phyloP scores from a whole-genome alignment of 1,139 yeast species.

The Starmera stellimalicola region DNA sequence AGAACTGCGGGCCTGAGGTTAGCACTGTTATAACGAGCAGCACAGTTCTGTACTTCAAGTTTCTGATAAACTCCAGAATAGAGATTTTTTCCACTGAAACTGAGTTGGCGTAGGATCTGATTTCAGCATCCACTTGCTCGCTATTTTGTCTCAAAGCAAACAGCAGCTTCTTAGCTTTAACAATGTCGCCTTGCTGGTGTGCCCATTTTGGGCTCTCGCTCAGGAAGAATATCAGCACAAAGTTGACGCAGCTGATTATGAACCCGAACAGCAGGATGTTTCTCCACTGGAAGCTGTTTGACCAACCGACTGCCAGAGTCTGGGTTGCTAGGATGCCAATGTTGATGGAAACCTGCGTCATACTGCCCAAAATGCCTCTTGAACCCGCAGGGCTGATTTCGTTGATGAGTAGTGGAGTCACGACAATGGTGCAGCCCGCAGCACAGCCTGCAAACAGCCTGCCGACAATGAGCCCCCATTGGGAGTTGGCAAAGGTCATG shows the following conservation, averaged over 20 bases:
- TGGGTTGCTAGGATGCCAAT: conserved; percentile 79
- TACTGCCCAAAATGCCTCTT: conserved; percentile 75
- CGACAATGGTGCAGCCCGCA: conserved; percentile 82
- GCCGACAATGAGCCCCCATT: conserved; percentile 45
- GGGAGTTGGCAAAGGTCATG: conserved; percentile 43
- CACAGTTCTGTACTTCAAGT: conserved; percentile 45
- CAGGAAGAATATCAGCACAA: conserved; percentile 35
- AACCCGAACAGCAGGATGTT: conserved; percentile 52
- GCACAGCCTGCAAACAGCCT: conserved; percentile 74
- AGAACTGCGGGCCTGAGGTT: conserved; percentile 81
- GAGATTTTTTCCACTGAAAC: conserved; percentile 7
- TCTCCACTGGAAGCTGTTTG: conserved; percentile 66
- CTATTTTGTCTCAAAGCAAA: conserved; percentile 22
- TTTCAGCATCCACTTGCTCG: conserved; percentile 22
- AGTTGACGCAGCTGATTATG: conserved; percentile 40
- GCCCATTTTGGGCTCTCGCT: conserved; percentile 88
- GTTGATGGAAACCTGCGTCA: conserved; percentile 82
- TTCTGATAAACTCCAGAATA: conserved; percentile 36
- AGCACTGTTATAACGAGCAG: conserved; percentile 61
- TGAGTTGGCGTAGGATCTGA: conserved; percentile 16
- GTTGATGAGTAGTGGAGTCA: conserved; percentile 71
- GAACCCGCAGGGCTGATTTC: conserved; percentile 64
- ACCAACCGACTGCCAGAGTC: conserved; percentile 57
- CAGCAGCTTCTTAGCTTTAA: conserved; percentile 28
- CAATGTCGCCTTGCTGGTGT: conserved; percentile 24